These are phyloP conservation scores for Trichosporon coremiiforme DNA, from an alignment of 1,284 basidiomycete genomes.

Conservation along the genomic window DNA sequence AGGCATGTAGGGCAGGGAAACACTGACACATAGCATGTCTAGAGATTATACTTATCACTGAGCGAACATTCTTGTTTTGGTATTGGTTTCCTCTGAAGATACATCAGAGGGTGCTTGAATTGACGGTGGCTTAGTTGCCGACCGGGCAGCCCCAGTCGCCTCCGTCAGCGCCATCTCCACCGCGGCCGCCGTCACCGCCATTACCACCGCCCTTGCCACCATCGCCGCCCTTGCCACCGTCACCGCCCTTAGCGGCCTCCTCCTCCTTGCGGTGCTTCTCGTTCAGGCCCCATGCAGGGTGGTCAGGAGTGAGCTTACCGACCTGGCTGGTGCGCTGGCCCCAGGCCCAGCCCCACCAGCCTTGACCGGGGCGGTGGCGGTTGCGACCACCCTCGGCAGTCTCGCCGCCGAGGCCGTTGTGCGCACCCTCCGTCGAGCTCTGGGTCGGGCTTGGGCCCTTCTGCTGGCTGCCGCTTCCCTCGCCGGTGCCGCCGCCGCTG, in stretches of 20 bases:
- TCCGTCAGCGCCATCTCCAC: not conserved
- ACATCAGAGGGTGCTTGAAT: not conserved
- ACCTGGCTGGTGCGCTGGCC: no score
- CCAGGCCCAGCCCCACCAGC: no score
- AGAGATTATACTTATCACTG: not conserved
- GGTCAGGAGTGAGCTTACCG: no score
- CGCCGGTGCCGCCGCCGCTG: not conserved
- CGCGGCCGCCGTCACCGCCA: not conserved
- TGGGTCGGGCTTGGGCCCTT: not conserved
- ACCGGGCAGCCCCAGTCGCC: not conserved
- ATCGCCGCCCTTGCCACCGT: not conserved
- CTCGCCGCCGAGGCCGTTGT: not conserved
- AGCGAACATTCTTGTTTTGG: not conserved
- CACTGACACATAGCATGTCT: not conserved
- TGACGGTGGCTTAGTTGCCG: no score
- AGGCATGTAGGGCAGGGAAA: no score
- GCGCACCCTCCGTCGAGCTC: not conserved
- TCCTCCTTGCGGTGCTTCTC: no score
- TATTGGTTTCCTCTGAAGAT: not conserved
- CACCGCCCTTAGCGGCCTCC: not conserved
- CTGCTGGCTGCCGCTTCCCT: not conserved
- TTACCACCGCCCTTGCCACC: not conserved
- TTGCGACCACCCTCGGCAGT: not conserved
- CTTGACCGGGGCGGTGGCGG: not conserved
- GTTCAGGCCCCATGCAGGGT: no score